A percentile compares a stretch with the other conserved stretches of the same genome.
These are phyloP conservation scores for Penicillium sclerotigenum DNA, from an alignment of 2,329 filamentous ascomycete genomes.

Conservation along the genomic window DNA sequence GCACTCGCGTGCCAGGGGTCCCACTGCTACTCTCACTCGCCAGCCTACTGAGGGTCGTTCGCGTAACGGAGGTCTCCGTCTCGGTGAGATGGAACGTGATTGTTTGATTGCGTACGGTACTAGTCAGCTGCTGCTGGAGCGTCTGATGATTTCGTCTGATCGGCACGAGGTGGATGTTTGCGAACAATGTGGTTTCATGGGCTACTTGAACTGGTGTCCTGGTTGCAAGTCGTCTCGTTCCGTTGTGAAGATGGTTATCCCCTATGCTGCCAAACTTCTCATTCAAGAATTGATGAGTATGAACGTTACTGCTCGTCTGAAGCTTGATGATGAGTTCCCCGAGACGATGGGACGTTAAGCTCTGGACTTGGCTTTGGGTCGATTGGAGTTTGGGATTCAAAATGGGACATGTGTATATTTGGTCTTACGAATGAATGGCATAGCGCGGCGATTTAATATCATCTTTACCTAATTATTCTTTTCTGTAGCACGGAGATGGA, in stretches of 20 bases:
- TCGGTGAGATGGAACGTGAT: conserved; percentile 99
- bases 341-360: conserved; percentile 38
- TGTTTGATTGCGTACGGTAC: conserved; percentile 97
- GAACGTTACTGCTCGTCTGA: conserved; percentile 93
- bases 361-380: not conserved
- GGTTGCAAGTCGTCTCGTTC: conserved; percentile 81
- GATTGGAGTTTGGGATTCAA: conserved; percentile 11
- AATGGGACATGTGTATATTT: conserved; percentile 18
- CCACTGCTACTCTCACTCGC: conserved; percentile 84
- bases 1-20: conserved; percentile 90
- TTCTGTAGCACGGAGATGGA: not conserved
- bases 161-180: conserved; percentile 90
- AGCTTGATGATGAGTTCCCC: conserved; percentile 92
- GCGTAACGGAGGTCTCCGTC: conserved; percentile 81
- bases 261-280: conserved; percentile 92
- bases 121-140: conserved; percentile 83
- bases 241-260: conserved; percentile 91
- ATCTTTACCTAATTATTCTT: not conserved
- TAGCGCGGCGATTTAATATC: conserved; percentile 27
- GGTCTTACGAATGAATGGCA: conserved; percentile 23
- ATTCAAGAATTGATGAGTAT: conserved; percentile 96
- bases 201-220: conserved; percentile 91
- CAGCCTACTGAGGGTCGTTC: conserved; percentile 96
- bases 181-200: conserved; percentile 90
- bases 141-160: conserved; percentile 92